Base-by-base conservation (phyloP, 495 filamentous ascomycete species). In the Trichoderma virens region DNA sequence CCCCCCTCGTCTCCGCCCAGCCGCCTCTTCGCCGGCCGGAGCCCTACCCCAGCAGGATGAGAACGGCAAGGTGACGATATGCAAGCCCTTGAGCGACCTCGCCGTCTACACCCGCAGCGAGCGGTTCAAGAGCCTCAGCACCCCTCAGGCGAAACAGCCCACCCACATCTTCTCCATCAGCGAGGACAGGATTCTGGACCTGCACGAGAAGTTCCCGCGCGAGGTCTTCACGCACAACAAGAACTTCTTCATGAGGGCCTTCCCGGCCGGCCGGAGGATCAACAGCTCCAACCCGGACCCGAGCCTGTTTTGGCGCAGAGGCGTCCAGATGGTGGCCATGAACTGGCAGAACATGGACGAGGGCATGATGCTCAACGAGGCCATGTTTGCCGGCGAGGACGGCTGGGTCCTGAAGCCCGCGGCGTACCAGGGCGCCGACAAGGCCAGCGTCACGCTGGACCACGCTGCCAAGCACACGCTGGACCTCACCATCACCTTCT, bases 361-460 rank as follows among this genome's bases (percentile, higher is more conserved):
- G 64, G 92, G 91, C 38, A 95, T 91, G 89, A 97, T 97, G 92
- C 83, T 97, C 43, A 97, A 97, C 71, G 83, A 90, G 66, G 93
- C 83, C 59, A 95, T 97, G 91, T 98, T 98, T 69, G 82, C 82
- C 11, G 87, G 86, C n/a, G 87, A 88, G 51, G 78, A 80, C 27
- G 93, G 93, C 25, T 98, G 91, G 87, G 84, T 94, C 9, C 82
- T 93, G 23, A 98, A 98, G 72, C 93, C 93, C 0, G 66, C 78
- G 13, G 86, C 86, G 8, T 78, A 73, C 63, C 75, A 68, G 30
- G 71, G 72, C 60, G 59, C 68, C 61, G 70, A 69, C 28, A 64
- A 64, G 62, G 30, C 28, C 2, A 27, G 31, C 8, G 39, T 39
- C 28, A 64, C 61, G 32, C 65, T 64, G 39, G 64, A 67, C 31